These are phyloP conservation scores for Sphaceloma murrayae DNA, from an alignment of 2,329 filamentous ascomycete species.

Conservation along the genomic window DNA sequence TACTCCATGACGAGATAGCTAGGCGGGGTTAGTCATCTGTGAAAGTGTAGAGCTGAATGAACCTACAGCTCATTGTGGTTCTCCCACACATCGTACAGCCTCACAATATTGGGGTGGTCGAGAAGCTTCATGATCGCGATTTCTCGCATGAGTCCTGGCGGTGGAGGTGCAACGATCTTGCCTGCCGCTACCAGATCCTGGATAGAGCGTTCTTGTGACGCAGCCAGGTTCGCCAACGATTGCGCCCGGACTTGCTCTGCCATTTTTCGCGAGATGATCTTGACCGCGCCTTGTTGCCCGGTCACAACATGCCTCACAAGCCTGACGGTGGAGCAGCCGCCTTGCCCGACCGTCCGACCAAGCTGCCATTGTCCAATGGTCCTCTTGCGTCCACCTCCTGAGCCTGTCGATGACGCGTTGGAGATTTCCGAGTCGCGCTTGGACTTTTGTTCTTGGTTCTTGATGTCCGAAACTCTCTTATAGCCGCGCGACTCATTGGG, in stretches of 20 bases:
- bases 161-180: slow-evolving; percentile 51
- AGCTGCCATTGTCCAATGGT: slow-evolving; percentile 91
- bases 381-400: slow-evolving; percentile 47
- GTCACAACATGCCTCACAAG: slow-evolving; percentile 69
- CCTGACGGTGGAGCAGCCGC: slow-evolving; percentile 79
- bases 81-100: slow-evolving; percentile 95
- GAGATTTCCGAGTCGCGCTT: slow-evolving; percentile 47
- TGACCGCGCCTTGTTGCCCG: slow-evolving; percentile 77
- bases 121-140: slow-evolving; percentile 96
- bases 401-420: slow-evolving; percentile 46
- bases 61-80: slow-evolving; percentile 86
- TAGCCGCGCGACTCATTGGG: slow-evolving; percentile 35
- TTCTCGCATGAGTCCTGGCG: slow-evolving; percentile 83
- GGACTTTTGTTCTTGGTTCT: slow-evolving; percentile 36
- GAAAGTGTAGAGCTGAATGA: background rate
- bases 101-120: slow-evolving; percentile 89
- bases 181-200: slow-evolving; percentile 46
- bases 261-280: slow-evolving; percentile 78
- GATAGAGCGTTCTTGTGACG: slow-evolving; percentile 33
- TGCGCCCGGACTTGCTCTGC: slow-evolving; percentile 74
- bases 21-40: slow-evolving; percentile 4
- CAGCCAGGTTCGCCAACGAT: slow-evolving; percentile 74
- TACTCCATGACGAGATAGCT: slow-evolving; percentile 95
- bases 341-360: slow-evolving; percentile 78
- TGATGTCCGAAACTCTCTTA: slow-evolving; percentile 45